A percentile compares a stretch with the other conserved stretches of the same genome.
These are phyloP conservation scores for Lagerstroemia speciosa DNA, from an alignment of 345 rosid genomes.

Conservation along the genomic window DNA sequence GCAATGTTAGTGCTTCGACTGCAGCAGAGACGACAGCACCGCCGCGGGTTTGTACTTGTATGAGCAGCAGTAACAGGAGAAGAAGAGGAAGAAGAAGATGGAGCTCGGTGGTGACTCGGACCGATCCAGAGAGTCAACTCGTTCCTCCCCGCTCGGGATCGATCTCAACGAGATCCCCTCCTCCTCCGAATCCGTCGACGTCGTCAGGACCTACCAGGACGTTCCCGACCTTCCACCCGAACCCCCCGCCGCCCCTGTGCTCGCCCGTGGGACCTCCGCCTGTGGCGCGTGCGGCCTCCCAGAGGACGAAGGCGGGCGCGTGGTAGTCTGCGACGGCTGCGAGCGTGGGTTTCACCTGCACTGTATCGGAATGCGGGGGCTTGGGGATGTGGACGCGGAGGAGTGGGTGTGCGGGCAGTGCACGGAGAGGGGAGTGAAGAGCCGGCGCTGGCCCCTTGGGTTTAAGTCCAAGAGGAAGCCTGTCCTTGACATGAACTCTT, in stretches of 20 bases:
- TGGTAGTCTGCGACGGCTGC: slow-evolving; percentile 85
- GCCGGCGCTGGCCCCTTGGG: slow-evolving; percentile 81
- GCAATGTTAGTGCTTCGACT: slow-evolving; percentile 3
- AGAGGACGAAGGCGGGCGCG: slow-evolving; percentile 23
- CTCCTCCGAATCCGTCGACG: slow-evolving; percentile 44
- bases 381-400: slow-evolving; percentile 15
- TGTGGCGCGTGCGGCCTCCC: slow-evolving; percentile 57
- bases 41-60: slow-evolving; percentile 1
- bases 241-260: slow-evolving; percentile 21
- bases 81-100: neutral
- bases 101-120: slow-evolving; percentile 14
- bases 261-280: slow-evolving; percentile 1
- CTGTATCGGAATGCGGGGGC: slow-evolving; percentile 36
- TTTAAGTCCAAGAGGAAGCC: slow-evolving; percentile 55
- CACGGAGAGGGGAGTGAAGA: slow-evolving; percentile 41
- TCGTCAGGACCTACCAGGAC: slow-evolving; percentile 57
- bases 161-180: slow-evolving; percentile 98
- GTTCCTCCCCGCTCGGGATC: slow-evolving; percentile 68
- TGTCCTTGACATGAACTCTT: slow-evolving; percentile 80
- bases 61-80: neutral
- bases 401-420: slow-evolving; percentile 90
- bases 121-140: slow-evolving; percentile 28
- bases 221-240: slow-evolving; percentile 55
- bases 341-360: slow-evolving; percentile 72
- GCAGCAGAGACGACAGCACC: neutral